Conservation (phyloP, 495 filamentous ascomycete species). For the Neurospora sp. region DNA sequence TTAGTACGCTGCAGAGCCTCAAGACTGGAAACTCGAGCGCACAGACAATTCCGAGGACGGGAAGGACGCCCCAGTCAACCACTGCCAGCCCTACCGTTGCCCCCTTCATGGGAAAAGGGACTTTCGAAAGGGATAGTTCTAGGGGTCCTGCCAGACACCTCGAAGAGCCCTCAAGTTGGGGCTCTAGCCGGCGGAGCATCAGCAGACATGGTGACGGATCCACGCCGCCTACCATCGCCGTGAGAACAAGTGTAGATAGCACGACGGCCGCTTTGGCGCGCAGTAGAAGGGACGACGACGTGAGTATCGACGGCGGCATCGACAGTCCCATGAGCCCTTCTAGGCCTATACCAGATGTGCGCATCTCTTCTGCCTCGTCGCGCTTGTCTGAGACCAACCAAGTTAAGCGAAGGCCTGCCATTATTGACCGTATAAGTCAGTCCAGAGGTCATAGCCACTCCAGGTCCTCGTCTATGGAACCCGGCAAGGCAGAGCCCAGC, state of each 20-base stretch:
- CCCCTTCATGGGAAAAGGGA: constrained; percentile 46
- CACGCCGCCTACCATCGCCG: constrained; percentile 7
- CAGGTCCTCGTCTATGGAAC: constrained; percentile 53
- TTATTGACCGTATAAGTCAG: constrained; percentile 45
- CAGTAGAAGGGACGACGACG: constrained; percentile 27
- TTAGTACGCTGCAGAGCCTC: constrained; percentile 41
- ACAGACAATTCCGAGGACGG: constrained; percentile 39
- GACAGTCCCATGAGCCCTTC: constrained; percentile 33
- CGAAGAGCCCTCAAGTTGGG: constrained; percentile 26
- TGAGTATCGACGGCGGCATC: constrained; percentile 30
- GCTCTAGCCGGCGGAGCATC: constrained; percentile 22
- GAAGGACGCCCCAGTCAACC: constrained; percentile 21
- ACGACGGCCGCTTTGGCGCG: constrained; percentile 23
- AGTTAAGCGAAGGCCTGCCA: constrained; percentile 26
- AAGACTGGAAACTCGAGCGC: constrained; percentile 42
- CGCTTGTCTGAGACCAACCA: constrained; percentile 16
- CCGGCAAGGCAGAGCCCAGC: constrained; percentile 40
- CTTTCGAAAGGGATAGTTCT: constrained; percentile 34
- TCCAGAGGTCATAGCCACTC: constrained; percentile 43
- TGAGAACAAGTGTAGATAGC: constrained; percentile 27
- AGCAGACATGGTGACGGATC: constrained; percentile 25
- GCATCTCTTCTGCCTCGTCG: constrained; percentile 17
- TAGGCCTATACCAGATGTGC: constrained; percentile 24
- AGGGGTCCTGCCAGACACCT: constrained; percentile 26
- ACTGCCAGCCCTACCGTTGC: constrained; percentile 29